A percentile compares a stretch with the other conserved stretches of the same genome.
These are phyloP conservation scores for Leccinum uliginosum DNA, from an alignment of 768 basidiomycete genomes.

Conservation along the genomic window DNA sequence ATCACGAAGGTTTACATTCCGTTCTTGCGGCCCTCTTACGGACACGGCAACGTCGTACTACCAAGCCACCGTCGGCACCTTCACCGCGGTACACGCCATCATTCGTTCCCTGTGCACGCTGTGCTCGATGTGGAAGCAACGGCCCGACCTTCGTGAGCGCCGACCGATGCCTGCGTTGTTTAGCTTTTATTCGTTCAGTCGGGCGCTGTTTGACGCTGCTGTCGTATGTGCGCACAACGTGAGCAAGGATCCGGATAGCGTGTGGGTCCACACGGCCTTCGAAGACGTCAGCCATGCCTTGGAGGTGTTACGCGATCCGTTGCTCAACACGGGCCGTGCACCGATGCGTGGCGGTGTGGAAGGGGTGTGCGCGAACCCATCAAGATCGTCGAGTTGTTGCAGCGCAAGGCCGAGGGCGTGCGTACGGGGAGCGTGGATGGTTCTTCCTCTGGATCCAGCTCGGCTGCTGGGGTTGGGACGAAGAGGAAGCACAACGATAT, in stretches of 20 bases:
- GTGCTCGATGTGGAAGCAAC: constrained; percentile 37
- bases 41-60: constrained; percentile 33
- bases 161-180: constrained; percentile 43
- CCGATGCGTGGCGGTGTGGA: constrained; percentile 32
- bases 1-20: constrained; percentile 66
- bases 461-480: neutral
- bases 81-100: constrained; percentile 64
- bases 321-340: constrained; percentile 29
- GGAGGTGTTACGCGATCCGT: constrained; percentile 38
- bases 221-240: constrained; percentile 61
- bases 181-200: constrained; percentile 56
- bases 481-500: constrained; percentile 44
- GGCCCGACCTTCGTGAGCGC: constrained; percentile 29
- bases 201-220: constrained; percentile 62
- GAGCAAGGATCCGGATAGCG: constrained; percentile 45
- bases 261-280: constrained; percentile 46
- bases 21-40: constrained; percentile 44
- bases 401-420: constrained; percentile 37
- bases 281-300: constrained; percentile 44
- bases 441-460: constrained; percentile 20
- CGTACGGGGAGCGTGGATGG: constrained; percentile 13
- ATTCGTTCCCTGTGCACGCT: constrained; percentile 48
- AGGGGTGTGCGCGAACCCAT: constrained; percentile 35
- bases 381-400: constrained; percentile 36
- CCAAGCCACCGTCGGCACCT: constrained; percentile 52